Evolutionary conservation across 352 stramenopile species (phyloP), one percentile per base, ranked within the genome.

Genomic region (Blastocystis sp.): DNA sequence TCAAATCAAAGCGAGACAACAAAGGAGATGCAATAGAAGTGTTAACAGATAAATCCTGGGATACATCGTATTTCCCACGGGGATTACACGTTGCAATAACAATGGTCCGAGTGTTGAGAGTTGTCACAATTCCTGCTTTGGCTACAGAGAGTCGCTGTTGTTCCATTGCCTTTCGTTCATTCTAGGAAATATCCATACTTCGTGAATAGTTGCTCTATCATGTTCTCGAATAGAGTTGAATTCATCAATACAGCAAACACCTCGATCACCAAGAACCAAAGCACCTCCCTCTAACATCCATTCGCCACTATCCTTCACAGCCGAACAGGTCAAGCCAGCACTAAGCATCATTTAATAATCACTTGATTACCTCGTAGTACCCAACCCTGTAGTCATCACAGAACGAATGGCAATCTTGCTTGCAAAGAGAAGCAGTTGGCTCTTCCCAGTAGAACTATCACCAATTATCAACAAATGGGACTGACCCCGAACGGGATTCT

Each of bases 251-350:
- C 93, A 95, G 80, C 93, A 95, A 48, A 95, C 92, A 4, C 93
- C 93, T 44, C 89, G 91, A 69, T 95, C 93, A 2, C 93, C 93
- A 24, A 95, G 90, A 3, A 95, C 93, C 11, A 95, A 90, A 19
- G 93, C 93, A 13, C 93, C 93, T 59, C 93, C 93, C 70, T 95
- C 93, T 19, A 95, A 90, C 93, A 95, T 95, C 93, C 93, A 95
- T 80, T 95, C 93, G 2, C 92, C 92, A 22, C 93, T 92, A 81
- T 95, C 93, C 37, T 95, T 95, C 22, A 95, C 93, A 0, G 93
- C 93, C 19, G 93, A 94, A 66, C 93, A 95, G 44, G 93, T 95
- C 22, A 95, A 68, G 7, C 93, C 93, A 13, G 93, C 93, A 37
- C 93, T 89, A 78, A 11, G 9, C 27, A 17, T 56, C 19, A 79